Conservation (phyloP, 2,329 filamentous ascomycete species). For the Hymenoscyphus scutula region DNA sequence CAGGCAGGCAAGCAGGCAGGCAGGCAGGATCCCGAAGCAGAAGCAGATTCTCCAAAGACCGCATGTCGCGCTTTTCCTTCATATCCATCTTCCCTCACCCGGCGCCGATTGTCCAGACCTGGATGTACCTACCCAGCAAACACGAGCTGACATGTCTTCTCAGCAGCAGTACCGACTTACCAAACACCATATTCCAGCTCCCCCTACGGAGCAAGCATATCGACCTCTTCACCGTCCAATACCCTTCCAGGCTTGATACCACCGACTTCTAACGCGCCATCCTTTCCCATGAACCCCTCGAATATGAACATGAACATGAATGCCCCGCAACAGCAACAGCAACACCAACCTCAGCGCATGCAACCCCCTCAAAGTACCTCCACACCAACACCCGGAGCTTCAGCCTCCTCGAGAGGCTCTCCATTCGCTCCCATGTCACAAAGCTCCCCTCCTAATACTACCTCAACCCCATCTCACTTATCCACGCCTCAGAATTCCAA, state of each 20-base stretch:
- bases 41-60: constrained; percentile 12
- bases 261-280: constrained; percentile 46
- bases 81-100: constrained; percentile 21
- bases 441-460: constrained; percentile 32
- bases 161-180: constrained; percentile 50
- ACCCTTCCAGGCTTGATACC: constrained; percentile 59
- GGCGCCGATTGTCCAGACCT: constrained; percentile 16
- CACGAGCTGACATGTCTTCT: constrained; percentile 31
- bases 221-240: constrained; percentile 39
- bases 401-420: constrained; percentile 26
- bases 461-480: constrained; percentile 32
- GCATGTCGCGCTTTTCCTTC: constrained; percentile 21
- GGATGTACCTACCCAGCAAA: constrained; percentile 22
- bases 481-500: constrained; percentile 43
- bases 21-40: constrained; percentile 16
- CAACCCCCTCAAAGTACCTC: constrained; percentile 33
- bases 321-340: constrained; percentile 22
- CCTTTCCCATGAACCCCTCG: constrained; percentile 54
- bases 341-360: constrained; percentile 33
- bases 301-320: constrained; percentile 33
- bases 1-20: no score
- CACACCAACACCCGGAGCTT: constrained; percentile 32
- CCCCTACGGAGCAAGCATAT: constrained; percentile 47
- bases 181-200: constrained; percentile 57
- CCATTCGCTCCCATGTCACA: constrained; percentile 31